phyloP scores from a whole-genome alignment of 108 stramenopile species.

The Parietichytrium sp. region DNA sequence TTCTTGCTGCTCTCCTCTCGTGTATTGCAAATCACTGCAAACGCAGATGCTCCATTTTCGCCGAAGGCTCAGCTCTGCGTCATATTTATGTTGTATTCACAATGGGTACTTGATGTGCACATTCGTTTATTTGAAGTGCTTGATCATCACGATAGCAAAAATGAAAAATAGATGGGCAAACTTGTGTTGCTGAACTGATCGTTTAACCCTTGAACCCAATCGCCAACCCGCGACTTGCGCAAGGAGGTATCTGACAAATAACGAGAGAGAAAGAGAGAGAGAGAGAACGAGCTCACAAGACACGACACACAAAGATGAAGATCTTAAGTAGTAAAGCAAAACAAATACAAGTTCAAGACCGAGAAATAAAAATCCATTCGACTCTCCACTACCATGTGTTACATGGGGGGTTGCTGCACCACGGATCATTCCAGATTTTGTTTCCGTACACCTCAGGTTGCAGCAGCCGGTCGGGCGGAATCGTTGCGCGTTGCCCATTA shows the following conservation, averaged over 20 bases:
- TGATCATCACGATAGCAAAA: too few species aligned
- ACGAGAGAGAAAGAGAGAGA: background rate
- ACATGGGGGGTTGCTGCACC: constrained; percentile 20
- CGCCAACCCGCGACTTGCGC: background rate
- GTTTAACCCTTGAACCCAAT: too few species aligned
- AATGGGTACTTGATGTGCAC: too few species aligned
- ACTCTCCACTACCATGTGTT: too few species aligned
- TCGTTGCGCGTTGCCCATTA: background rate
- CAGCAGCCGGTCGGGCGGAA: background rate
- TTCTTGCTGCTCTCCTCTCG: background rate
- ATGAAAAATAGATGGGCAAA: too few species aligned
- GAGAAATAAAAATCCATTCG: too few species aligned
- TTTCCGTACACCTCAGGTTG: constrained; percentile 18
- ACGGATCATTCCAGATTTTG: constrained; percentile 13
- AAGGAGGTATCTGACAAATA: background rate
- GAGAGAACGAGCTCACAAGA: background rate
- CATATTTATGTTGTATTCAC: too few species aligned
- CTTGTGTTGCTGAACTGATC: too few species aligned
- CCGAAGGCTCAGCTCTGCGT: background rate
- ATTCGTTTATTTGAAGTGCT: too few species aligned
- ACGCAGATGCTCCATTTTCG: background rate
- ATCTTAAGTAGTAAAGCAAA: background rate
- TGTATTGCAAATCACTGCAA: background rate
- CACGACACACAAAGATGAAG: background rate
- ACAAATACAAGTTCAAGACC: background rate